A percentile compares a stretch with the other conserved stretches of the same genome.
These are phyloP conservation scores for Coemansia sp. DNA, from an alignment of 192 early-diverging fungal species.

Conservation along the genomic window DNA sequence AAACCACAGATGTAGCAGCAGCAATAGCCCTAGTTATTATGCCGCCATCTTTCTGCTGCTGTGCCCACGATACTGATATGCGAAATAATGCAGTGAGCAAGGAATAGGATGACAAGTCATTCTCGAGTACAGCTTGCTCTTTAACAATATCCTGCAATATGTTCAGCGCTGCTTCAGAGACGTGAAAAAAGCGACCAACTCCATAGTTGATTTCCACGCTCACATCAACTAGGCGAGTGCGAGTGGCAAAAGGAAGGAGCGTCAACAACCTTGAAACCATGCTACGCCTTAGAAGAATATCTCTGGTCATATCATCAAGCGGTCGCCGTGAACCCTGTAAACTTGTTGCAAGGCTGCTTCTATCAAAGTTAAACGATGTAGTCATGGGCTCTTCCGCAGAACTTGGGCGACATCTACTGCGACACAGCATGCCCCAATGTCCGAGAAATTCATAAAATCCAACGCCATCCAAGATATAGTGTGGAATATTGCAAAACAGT, in stretches of 20 bases:
- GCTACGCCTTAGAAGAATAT: conserved; percentile 8
- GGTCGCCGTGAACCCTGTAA: not conserved
- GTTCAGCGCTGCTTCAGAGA: conserved; percentile 14
- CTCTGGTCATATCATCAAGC: conserved; percentile 1
- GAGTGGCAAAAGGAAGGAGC: conserved; percentile 12
- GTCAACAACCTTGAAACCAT: conserved; percentile 4
- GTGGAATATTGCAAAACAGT: conserved; percentile 39
- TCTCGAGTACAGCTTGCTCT: not conserved
- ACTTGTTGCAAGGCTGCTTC: not conserved
- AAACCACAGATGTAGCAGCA: not conserved
- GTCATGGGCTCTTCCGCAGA: not conserved
- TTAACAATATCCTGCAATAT: conserved; percentile 10
- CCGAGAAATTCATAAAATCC: conserved; percentile 42
- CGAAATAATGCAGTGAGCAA: conserved; percentile 28
- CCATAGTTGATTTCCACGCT: conserved; percentile 11
- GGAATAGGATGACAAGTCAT: conserved; percentile 16
- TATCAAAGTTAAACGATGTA: conserved; percentile 14
- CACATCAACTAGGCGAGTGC: conserved; percentile 15
- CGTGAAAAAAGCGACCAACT: conserved; percentile 26
- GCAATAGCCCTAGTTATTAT: not conserved
- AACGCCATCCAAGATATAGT: conserved; percentile 39
- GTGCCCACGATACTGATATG: conserved; percentile 13
- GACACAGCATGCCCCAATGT: conserved; percentile 29
- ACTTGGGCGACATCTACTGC: not conserved
- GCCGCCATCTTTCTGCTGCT: not conserved